Evolutionary conservation across 2,329 filamentous ascomycete species (phyloP).

Genomic region (Coniella lustricola): DNA sequence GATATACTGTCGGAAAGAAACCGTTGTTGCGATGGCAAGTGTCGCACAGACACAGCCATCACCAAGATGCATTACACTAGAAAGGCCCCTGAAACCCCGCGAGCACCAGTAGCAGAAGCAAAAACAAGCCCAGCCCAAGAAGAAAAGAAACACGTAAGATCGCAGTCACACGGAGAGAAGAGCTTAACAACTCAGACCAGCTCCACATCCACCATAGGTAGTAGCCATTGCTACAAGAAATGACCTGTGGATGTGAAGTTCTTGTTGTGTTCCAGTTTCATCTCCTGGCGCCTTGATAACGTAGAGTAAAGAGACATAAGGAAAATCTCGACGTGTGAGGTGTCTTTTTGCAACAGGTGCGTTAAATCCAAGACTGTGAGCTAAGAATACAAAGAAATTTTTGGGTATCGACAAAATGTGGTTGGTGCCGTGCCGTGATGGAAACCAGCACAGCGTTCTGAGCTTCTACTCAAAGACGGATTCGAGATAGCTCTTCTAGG

Average conservation of each 20-base stretch:
- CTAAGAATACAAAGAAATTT: conserved; percentile 16
- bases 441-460: not conserved
- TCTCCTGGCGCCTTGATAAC: conserved; percentile 1
- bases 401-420: conserved; percentile 17
- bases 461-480: too few species aligned
- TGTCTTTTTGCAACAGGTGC: not conserved
- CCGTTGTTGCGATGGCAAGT: not conserved
- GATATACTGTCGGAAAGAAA: too few species aligned
- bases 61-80: conserved; percentile 16
- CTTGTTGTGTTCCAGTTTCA: not conserved
- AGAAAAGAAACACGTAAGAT: not conserved
- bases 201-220: not conserved
- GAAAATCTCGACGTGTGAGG: not conserved
- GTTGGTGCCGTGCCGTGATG: conserved; percentile 5
- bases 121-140: conserved; percentile 11
- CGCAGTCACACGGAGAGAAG: not conserved
- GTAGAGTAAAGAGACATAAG: not conserved
- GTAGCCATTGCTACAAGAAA: not conserved
- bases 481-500: not conserved
- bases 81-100: conserved; percentile 8
- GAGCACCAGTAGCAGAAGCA: conserved; percentile 10
- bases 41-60: conserved; percentile 13
- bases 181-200: not conserved
- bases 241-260: not conserved
- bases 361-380: conserved; percentile 8